Evolutionary conservation across 257 asterid genomes (phyloP).

Genomic region (Cruciata laevipes): DNA sequence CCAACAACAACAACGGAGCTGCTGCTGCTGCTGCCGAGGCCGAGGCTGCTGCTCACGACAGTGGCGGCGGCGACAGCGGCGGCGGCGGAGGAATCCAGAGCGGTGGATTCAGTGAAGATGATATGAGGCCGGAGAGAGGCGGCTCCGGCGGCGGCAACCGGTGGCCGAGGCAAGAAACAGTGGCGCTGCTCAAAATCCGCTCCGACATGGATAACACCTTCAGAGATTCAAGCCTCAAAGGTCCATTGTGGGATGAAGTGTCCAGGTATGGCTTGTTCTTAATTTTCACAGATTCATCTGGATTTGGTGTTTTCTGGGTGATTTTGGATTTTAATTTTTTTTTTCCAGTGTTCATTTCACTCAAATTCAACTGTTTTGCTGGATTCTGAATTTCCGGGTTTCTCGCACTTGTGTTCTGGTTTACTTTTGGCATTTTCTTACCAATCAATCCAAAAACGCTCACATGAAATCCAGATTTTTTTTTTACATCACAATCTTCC

Average conservation of each 20-base stretch:
- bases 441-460: slow-evolving; percentile 28
- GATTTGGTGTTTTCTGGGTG: slow-evolving; percentile 22
- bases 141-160: slow-evolving; percentile 64
- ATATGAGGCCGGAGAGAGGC: slow-evolving; percentile 46
- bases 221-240: slow-evolving; percentile 82
- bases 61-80: slow-evolving; percentile 70
- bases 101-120: slow-evolving; percentile 34
- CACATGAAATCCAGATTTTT: background rate
- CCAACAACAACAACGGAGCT: background rate
- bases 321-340: slow-evolving; percentile 20
- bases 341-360: slow-evolving; percentile 22
- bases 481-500: slow-evolving; percentile 4
- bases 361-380: slow-evolving; percentile 40
- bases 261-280: slow-evolving; percentile 45
- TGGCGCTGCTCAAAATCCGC: slow-evolving; percentile 73
- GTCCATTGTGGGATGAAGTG: slow-evolving; percentile 97
- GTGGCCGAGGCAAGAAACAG: slow-evolving; percentile 95
- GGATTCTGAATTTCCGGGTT: slow-evolving; percentile 38
- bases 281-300: slow-evolving; percentile 17
- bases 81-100: slow-evolving; percentile 23
- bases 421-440: slow-evolving; percentile 43
- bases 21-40: slow-evolving; percentile 18
- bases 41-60: slow-evolving; percentile 32
- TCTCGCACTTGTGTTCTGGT: slow-evolving; percentile 35
- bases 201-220: slow-evolving; percentile 83